phyloP scores from a whole-genome alignment of 306 rosid species.

The Corylus americana region DNA sequence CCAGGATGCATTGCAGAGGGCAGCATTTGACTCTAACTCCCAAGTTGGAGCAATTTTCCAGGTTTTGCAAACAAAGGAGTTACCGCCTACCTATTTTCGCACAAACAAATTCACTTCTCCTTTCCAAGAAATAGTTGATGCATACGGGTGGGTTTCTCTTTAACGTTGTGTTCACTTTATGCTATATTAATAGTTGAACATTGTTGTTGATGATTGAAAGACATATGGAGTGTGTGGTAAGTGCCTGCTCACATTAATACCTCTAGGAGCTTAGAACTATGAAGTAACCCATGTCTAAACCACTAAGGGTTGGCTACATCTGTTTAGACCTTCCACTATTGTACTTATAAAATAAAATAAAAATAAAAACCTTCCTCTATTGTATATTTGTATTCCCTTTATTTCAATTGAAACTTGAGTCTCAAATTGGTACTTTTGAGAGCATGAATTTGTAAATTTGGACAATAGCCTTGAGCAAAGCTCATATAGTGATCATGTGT shows the following conservation, averaged over 20 bases:
- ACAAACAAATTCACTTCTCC: slow-evolving; percentile 62
- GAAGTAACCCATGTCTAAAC: background rate
- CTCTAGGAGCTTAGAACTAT: background rate
- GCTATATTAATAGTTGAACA: background rate
- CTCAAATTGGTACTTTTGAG: too few relatives aligned
- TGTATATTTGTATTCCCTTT: too few relatives aligned
- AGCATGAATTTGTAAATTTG: too few relatives aligned
- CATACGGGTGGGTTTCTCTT: slow-evolving; percentile 51
- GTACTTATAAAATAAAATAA: too few relatives aligned
- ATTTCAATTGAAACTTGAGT: too few relatives aligned
- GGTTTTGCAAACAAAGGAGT: slow-evolving; percentile 51
- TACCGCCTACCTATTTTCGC: slow-evolving; percentile 57
- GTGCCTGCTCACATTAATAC: background rate
- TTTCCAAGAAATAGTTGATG: slow-evolving; percentile 67
- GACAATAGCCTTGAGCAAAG: too few relatives aligned
- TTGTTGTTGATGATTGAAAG: slow-evolving; percentile 4
- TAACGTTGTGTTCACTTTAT: background rate
- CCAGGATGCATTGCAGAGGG: slow-evolving; percentile 59
- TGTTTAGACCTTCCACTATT: background rate
- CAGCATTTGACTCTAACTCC: slow-evolving; percentile 52
- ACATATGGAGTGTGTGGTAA: background rate
- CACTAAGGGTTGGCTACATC: background rate
- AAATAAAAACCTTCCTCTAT: too few relatives aligned
- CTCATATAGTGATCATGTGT: too few relatives aligned
- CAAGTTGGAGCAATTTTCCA: slow-evolving; percentile 66